Evolutionary conservation across 2,329 filamentous ascomycete species (phyloP).

Genomic region (Pyrenophora graminea): DNA sequence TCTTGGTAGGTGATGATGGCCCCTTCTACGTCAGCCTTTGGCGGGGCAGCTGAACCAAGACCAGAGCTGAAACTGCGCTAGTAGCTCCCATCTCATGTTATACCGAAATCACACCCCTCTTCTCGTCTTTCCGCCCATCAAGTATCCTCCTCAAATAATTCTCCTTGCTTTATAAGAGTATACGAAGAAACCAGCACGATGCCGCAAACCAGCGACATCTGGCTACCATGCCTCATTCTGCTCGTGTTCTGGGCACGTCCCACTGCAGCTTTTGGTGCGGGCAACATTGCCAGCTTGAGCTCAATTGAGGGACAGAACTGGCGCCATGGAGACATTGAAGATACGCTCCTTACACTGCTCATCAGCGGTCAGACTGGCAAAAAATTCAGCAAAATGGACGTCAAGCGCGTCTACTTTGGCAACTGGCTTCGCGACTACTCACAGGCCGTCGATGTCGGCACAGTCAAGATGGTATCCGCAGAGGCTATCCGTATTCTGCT

Average conservation of each 20-base stretch:
- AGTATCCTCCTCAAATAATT: background rate
- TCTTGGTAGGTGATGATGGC: background rate
- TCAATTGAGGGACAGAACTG: conserved; percentile 83
- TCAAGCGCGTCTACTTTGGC: conserved; percentile 91
- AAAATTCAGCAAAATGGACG: conserved; percentile 86
- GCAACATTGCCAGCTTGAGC: conserved; percentile 82
- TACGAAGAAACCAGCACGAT: conserved; percentile 20
- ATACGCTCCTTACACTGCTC: conserved; percentile 76
- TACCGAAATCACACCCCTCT: background rate
- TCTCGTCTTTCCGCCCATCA: background rate
- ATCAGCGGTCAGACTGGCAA: conserved; percentile 69
- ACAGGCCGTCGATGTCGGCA: conserved; percentile 90
- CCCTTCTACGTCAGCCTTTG: conserved; percentile 10
- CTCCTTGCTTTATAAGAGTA: conserved; percentile 1
- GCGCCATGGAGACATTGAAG: conserved; percentile 76
- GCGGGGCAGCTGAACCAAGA: conserved; percentile 7
- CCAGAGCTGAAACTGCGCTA: conserved; percentile 9
- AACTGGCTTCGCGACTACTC: conserved; percentile 96
- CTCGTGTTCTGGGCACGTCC: conserved; percentile 71
- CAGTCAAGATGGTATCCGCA: conserved; percentile 85
- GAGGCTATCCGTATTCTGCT: conserved; percentile 89
- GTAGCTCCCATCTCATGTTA: background rate
- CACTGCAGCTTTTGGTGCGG: conserved; percentile 79
- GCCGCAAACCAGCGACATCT: conserved; percentile 40
- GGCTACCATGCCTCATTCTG: conserved; percentile 49